These are phyloP conservation scores for Backusella mclennaniae DNA, from an alignment of 192 early-diverging fungal genomes.

Conservation along the genomic window DNA sequence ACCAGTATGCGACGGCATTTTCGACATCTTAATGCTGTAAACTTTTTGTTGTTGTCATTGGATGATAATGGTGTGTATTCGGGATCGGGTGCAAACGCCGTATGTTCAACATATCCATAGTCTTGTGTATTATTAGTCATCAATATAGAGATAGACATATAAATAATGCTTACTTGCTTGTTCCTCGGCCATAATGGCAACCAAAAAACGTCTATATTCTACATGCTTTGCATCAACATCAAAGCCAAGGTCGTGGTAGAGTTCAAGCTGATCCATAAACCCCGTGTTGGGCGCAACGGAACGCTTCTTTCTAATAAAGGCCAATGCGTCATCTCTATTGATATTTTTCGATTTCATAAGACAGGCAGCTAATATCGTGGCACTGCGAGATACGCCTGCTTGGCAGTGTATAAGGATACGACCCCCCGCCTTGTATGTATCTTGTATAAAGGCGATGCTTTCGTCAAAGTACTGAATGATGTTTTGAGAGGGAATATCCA, in stretches of 20 bases:
- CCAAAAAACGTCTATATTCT: slow-evolving; percentile 65
- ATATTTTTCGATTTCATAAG: slow-evolving; percentile 59
- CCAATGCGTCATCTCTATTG: slow-evolving; percentile 46
- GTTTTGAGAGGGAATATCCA: slow-evolving; percentile 63
- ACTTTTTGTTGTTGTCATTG: slow-evolving; percentile 6
- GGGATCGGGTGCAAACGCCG: slow-evolving; percentile 56
- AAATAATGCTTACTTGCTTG: slow-evolving; percentile 34
- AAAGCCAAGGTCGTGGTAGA: slow-evolving; percentile 60
- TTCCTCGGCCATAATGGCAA: slow-evolving; percentile 59
- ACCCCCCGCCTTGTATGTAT: slow-evolving; percentile 41
- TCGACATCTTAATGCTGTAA: slow-evolving; percentile 48
- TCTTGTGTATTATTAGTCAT: not conserved
- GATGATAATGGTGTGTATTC: slow-evolving; percentile 12
- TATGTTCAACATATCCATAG: slow-evolving; percentile 55
- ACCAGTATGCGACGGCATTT: slow-evolving; percentile 64
- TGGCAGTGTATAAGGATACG: slow-evolving; percentile 70
- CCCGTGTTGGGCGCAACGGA: slow-evolving; percentile 56
- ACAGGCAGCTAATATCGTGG: slow-evolving; percentile 62
- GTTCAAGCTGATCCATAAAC: slow-evolving; percentile 59
- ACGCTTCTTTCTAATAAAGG: slow-evolving; percentile 19
- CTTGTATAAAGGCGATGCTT: slow-evolving; percentile 57
- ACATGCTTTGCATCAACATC: slow-evolving; percentile 51
- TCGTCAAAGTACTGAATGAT: slow-evolving; percentile 71
- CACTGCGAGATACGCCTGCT: slow-evolving; percentile 70
- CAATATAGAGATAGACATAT: too few species aligned